Conservation (phyloP, 2,329 filamentous ascomycete species). For the Aspergillus clavatus region DNA sequence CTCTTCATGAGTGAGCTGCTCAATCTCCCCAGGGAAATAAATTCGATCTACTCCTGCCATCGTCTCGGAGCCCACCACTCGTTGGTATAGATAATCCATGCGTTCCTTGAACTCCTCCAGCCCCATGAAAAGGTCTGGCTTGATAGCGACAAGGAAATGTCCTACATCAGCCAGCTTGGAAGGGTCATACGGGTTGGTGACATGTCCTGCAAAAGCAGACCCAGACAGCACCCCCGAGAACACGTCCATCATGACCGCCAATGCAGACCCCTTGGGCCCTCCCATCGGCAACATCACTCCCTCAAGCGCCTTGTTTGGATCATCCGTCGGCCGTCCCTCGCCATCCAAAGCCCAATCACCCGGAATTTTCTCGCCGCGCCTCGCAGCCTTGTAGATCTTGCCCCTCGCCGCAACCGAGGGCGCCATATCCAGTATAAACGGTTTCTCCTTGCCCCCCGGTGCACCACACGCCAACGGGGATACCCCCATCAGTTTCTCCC, state of each 20-base stretch:
- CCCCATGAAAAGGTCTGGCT: slow-evolving; percentile 69
- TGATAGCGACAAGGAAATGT: slow-evolving; percentile 67
- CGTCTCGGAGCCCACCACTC: slow-evolving; percentile 51
- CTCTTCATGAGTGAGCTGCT: slow-evolving; percentile 45
- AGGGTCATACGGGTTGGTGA: slow-evolving; percentile 71
- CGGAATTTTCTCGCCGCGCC: slow-evolving; percentile 42
- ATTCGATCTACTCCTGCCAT: slow-evolving; percentile 52
- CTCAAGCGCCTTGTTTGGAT: slow-evolving; percentile 64
- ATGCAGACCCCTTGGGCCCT: slow-evolving; percentile 71
- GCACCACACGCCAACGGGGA: slow-evolving; percentile 71
- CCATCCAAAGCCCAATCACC: slow-evolving; percentile 67
- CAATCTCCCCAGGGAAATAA: slow-evolving; percentile 56
- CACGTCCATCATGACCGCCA: slow-evolving; percentile 84
- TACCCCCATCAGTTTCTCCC: slow-evolving; percentile 65
- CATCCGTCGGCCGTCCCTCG: slow-evolving; percentile 64
- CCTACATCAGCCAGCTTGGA: slow-evolving; percentile 65
- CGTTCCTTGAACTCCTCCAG: slow-evolving; percentile 61
- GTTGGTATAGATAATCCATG: slow-evolving; percentile 55
- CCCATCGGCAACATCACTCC: slow-evolving; percentile 85
- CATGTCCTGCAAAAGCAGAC: slow-evolving; percentile 71
- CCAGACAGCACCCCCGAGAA: slow-evolving; percentile 74
- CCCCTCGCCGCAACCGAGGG: slow-evolving; percentile 43
- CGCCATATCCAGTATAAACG: slow-evolving; percentile 54
- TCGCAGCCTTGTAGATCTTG: slow-evolving; percentile 43
- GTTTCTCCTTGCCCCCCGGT: slow-evolving; percentile 54